Evolutionary conservation across 768 basidiomycete species (phyloP), one percentile per base, ranked within the genome.

Genomic region (Pleurotus ostreatus): DNA sequence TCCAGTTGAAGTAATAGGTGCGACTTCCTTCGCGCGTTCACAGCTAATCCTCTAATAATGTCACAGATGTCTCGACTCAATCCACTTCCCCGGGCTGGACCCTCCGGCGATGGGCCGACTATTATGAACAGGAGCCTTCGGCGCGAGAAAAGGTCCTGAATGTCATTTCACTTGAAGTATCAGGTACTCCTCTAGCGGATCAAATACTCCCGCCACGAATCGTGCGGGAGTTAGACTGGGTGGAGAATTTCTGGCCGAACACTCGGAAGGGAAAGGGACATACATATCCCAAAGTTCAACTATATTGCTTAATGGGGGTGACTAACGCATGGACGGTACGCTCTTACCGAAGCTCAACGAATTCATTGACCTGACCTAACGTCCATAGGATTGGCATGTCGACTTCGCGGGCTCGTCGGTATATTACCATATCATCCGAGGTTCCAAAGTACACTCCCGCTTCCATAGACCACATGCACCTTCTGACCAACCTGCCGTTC

Each of bases 321-420:
- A 86, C 84, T 6, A 82, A 85, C 20, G 92, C 93, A 26, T 98
- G 95, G 93, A 99, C 96, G 59, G 95, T 94, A 62, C 66, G 86
- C 74, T 43, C 54, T 13, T 34, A 38, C 57, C 4, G 55, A 43
- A 5, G 53, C 26, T 52, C 11, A 11, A n/a, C 11, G 3, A 25
- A 3, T 15, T 44, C 55, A 2, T 12, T 44, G 48, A 30, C 11
- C 45, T 56, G 37, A 44, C 56, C 58, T 43, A 49, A 15, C 39
- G 5, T 26, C 20, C 38, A 16, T 64, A 95, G 94, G 96, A 98
- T 66, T 98, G 95, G 97, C 96, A 99, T 65, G 78, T 98, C 58
- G 97, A 99, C 72, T 98, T 99, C 67, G 96, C 96, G 18, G 97
- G 94, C 0, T 94, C 92, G 2, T 96, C 91, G 1, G 96, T 95